Percentiles rank a stretch among this genome's conserved stretches.
Evolutionary conservation across 257 asterid species (phyloP).

Genomic region (Leonotis leonurus): DNA sequence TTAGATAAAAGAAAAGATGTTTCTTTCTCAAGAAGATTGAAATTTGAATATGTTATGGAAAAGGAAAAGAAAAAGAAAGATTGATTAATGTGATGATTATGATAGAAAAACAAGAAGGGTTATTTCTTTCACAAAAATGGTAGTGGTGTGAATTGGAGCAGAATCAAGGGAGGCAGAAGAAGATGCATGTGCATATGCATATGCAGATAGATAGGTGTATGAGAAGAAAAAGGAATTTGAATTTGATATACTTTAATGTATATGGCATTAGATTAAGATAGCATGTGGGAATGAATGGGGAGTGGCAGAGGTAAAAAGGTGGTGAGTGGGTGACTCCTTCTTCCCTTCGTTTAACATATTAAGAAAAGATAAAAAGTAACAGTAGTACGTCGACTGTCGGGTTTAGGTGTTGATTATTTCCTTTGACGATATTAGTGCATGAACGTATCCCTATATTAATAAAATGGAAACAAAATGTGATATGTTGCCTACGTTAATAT

Average conservation of each 20-base stretch:
- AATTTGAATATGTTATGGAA: constrained; percentile 16
- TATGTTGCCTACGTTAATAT: no score
- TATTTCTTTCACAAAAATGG: background rate
- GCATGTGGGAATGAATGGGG: constrained; percentile 22
- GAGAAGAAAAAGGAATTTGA: background rate
- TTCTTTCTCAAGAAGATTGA: constrained; percentile 62
- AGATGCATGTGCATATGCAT: constrained; percentile 19
- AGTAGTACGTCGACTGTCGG: background rate
- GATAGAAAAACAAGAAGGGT: background rate
- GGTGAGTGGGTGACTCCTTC: background rate
- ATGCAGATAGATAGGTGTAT: background rate
- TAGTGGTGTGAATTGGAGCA: background rate
- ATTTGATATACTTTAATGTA: background rate
- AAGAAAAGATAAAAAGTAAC: background rate
- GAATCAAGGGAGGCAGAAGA: background rate
- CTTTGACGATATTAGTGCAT: background rate
- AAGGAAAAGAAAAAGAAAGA: background rate
- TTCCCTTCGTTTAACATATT: background rate
- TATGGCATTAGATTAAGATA: background rate
- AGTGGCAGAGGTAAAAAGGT: constrained; percentile 5
- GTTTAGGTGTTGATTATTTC: background rate
- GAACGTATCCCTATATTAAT: no score
- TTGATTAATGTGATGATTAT: background rate
- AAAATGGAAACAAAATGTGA: no score
- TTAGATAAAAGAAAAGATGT: constrained; percentile 28